Evolutionary conservation across 2,329 filamentous ascomycete genomes (phyloP).

Genomic region (Dothistroma septosporum): DNA sequence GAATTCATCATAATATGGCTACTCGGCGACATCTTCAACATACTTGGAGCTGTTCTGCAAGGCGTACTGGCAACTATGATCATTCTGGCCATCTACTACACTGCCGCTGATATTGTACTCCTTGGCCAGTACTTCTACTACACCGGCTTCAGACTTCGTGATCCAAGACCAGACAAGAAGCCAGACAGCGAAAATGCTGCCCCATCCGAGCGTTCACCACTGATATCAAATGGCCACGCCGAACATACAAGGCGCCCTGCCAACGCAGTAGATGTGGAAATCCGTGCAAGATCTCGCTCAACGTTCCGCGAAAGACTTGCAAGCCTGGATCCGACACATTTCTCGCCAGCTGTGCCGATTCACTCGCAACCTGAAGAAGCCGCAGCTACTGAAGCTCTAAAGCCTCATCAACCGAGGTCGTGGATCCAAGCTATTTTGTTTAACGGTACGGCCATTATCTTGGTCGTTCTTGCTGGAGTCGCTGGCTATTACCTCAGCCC

Average conservation of each 20-base stretch:
- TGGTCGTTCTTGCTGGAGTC: constrained; percentile 79
- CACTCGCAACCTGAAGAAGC: constrained; percentile 48
- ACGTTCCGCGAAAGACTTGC: constrained; percentile 48
- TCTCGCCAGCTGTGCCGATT: constrained; percentile 80
- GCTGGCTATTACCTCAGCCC: constrained; percentile 77
- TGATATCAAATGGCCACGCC: constrained; percentile 32
- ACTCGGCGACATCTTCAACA: constrained; percentile 91
- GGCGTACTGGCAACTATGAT: constrained; percentile 91
- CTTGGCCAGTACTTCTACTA: constrained; percentile 94
- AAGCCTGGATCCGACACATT: constrained; percentile 61
- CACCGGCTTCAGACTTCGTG: constrained; percentile 77
- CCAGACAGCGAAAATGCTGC: constrained; percentile 21
- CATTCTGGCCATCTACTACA: constrained; percentile 50
- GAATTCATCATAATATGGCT: constrained; percentile 94
- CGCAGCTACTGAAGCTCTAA: constrained; percentile 30
- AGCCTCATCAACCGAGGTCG: constrained; percentile 39
- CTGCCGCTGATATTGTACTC: constrained; percentile 83
- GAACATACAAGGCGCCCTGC: constrained; percentile 10
- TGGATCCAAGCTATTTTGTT: constrained; percentile 57
- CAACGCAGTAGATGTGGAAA: constrained; percentile 28
- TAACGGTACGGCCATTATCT: constrained; percentile 69
- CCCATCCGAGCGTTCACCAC: constrained; percentile 34
- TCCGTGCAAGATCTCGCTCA: constrained; percentile 30
- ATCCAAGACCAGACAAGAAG: constrained; percentile 51
- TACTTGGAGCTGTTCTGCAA: constrained; percentile 85